phyloP scores from a whole-genome alignment of 2,329 filamentous ascomycete genomes.

The Ophiostoma sp. region DNA sequence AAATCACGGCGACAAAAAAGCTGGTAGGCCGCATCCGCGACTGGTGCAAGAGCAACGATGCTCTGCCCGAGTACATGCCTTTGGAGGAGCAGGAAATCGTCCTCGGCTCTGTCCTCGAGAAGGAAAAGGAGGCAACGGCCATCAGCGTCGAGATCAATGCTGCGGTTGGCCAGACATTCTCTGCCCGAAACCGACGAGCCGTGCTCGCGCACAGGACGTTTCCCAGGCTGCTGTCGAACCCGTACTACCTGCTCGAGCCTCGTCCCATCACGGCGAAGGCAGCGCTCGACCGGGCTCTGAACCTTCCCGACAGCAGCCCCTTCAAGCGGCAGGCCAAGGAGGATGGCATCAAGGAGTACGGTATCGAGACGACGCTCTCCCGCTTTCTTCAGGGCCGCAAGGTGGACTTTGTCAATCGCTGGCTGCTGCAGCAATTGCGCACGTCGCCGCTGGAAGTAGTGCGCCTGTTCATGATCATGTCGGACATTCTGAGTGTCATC shows the following conservation, averaged over 20 bases:
- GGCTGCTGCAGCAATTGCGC: conserved; percentile 49
- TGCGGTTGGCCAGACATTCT: background rate
- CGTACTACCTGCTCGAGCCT: conserved; percentile 37
- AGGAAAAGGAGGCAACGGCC: background rate
- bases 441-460: conserved; percentile 42
- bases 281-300: conserved; percentile 38
- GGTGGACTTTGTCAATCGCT: conserved; percentile 46
- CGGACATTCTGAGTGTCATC: conserved; percentile 31
- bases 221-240: conserved; percentile 44
- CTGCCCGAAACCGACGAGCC: background rate
- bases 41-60: background rate
- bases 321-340: conserved; percentile 35
- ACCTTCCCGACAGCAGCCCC: conserved; percentile 36
- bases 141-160: background rate
- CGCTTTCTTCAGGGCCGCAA: conserved; percentile 37
- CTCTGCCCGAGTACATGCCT: background rate
- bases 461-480: conserved; percentile 39
- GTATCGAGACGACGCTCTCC: conserved; percentile 41
- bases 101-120: background rate
- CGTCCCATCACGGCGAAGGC: conserved; percentile 38
- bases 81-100: conserved; percentile 2
- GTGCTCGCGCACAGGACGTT: conserved; percentile 32
- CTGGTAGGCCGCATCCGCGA: background rate
- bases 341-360: conserved; percentile 44
- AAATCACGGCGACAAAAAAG: background rate